Evolutionary conservation across 2,329 filamentous ascomycete genomes (phyloP).

Genomic region (Aspergillus piperis): DNA sequence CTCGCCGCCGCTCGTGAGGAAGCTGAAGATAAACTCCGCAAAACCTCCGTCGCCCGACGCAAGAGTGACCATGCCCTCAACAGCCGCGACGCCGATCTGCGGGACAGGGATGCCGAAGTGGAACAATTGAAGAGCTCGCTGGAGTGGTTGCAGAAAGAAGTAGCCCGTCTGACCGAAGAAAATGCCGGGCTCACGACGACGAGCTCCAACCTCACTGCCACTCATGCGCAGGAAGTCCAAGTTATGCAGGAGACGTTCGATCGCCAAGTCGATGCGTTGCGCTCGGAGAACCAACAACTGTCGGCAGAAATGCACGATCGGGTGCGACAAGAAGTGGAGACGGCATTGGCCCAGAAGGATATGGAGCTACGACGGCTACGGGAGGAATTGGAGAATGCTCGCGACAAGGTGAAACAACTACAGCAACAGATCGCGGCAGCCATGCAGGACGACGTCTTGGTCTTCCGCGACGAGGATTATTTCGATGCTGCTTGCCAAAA

Average conservation of each 20-base stretch:
- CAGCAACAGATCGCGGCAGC: slow-evolving; percentile 62
- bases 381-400: slow-evolving; percentile 72
- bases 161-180: slow-evolving; percentile 75
- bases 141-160: slow-evolving; percentile 78
- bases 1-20: slow-evolving; percentile 71
- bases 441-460: slow-evolving; percentile 72
- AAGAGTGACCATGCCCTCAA: slow-evolving; percentile 60
- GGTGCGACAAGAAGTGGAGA: slow-evolving; percentile 62
- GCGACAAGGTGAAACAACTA: slow-evolving; percentile 60
- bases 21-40: slow-evolving; percentile 66
- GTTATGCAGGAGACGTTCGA: slow-evolving; percentile 63
- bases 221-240: slow-evolving; percentile 71
- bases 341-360: slow-evolving; percentile 76
- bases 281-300: slow-evolving; percentile 63
- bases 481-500: slow-evolving; percentile 93
- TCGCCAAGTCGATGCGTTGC: slow-evolving; percentile 69
- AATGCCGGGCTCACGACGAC: slow-evolving; percentile 78
- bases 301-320: slow-evolving; percentile 64
- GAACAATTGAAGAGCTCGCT: slow-evolving; percentile 76
- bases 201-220: slow-evolving; percentile 72
- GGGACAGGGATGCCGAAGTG: slow-evolving; percentile 85
- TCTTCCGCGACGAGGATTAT: slow-evolving; percentile 84
- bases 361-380: slow-evolving; percentile 77
- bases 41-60: slow-evolving; percentile 55
- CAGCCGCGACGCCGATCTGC: slow-evolving; percentile 68